Percentiles rank a stretch among this genome's conserved stretches.
phyloP scores from a whole-genome alignment of 768 basidiomycete genomes.

The Termitomyces sp. region DNA sequence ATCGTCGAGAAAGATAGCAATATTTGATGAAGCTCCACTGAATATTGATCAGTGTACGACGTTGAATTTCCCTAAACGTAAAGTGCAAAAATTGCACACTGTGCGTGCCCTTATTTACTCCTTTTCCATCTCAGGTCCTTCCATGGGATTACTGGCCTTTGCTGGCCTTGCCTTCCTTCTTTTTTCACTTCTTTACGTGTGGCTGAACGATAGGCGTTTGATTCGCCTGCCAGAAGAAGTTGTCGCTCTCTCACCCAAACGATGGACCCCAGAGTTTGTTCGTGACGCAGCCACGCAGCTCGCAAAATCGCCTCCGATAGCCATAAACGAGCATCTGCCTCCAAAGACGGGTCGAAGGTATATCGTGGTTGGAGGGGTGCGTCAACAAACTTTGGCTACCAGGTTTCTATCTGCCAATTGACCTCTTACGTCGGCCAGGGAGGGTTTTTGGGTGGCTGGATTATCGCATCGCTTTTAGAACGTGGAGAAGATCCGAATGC shows the following conservation, averaged over 20 bases:
- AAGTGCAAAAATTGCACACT: neutral
- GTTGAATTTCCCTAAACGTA: no score
- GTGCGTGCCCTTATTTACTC: neutral
- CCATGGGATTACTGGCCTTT: conserved; percentile 4
- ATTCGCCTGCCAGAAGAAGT: conserved; percentile 44
- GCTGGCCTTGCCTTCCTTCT: conserved; percentile 2
- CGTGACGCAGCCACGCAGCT: conserved; percentile 31
- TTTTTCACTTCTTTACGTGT: conserved; percentile 23
- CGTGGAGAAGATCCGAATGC: conserved; percentile 65
- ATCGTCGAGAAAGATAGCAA: no score
- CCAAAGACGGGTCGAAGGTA: conserved; percentile 70
- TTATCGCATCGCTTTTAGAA: conserved; percentile 59
- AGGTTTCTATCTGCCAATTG: neutral
- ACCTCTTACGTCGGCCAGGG: conserved; percentile 35
- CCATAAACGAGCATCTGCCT: conserved; percentile 45
- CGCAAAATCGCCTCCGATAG: conserved; percentile 25
- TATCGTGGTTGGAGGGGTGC: conserved; percentile 69
- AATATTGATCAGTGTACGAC: neutral
- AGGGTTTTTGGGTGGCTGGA: conserved; percentile 78
- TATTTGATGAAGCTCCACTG: no score
- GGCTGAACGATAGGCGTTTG: conserved; percentile 51
- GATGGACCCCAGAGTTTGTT: conserved; percentile 41
- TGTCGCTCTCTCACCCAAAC: conserved; percentile 43
- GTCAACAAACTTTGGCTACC: neutral
- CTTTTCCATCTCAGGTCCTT: neutral